Base-by-base conservation (phyloP, 345 rosid species). In the Anacardium occidentale region DNA sequence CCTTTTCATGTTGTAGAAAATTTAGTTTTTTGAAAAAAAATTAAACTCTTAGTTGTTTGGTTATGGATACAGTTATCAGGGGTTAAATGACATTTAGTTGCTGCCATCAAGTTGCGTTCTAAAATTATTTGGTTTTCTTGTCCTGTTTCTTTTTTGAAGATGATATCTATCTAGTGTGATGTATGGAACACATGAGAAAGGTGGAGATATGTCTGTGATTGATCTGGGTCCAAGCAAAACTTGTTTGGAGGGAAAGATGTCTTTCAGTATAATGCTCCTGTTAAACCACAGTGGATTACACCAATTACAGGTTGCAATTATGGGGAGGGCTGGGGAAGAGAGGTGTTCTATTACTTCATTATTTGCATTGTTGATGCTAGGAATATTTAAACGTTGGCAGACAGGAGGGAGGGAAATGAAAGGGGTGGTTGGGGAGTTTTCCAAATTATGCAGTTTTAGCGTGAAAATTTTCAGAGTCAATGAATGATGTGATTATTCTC, bases 321-420 rank as follows among this genome's bases (percentile, higher is more conserved):
- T 37, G 22, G 10, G 59, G 55, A 53, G 20, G 70, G 70, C 21
- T 22, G 58, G 4, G 44, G 18, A 32, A 51, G 59, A 20, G 17
- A 32, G 70, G 47, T 26, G 20, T 51, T 12, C 24, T 18, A 51
- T 66, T 50, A 4, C 58, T 50, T 37, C 25, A 29, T 66, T 50
- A 20, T 51, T 66, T 34, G 45, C 10, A 66, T 66, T 26, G 14
- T 50, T 66, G 45, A 66, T 66, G 70, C 25, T 51, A 2, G 12
- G 17, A 1, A 51, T 50, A 51, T 17, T 26, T 50, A 50, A 47
- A 66, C 50, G 57, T 50, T 66, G 70, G 22, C 44, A 22, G 70
- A 51, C 15, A 15, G 58, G 15, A 17, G 40, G 57, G 69, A 66
- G 45, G 44, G 70, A 34, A 66, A 24, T 7, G 8, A 37, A 37